These are phyloP conservation scores for Lineolata rhizophorae DNA, from an alignment of 495 filamentous ascomycete genomes.

Conservation along the genomic window DNA sequence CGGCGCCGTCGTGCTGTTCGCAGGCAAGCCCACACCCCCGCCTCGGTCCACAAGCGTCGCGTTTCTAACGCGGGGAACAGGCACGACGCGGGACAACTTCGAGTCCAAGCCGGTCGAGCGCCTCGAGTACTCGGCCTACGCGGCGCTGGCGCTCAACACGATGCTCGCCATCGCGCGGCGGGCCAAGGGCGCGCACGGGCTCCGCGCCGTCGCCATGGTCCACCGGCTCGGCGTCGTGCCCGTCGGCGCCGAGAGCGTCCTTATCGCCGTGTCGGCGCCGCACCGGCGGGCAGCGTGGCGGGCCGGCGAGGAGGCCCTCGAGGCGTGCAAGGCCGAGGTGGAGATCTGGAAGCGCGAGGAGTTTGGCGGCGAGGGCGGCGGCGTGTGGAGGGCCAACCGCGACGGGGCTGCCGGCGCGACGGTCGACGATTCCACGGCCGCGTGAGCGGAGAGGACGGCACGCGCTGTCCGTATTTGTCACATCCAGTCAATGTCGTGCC, in stretches of 20 bases:
- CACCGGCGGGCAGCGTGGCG: slow-evolving; percentile 80
- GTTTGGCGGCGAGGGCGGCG: slow-evolving; percentile 49
- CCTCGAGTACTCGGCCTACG: slow-evolving; percentile 69
- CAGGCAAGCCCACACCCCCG: slow-evolving; percentile 23
- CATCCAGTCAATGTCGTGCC: no score
- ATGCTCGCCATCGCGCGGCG: slow-evolving; percentile 43
- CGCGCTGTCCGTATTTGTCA: no score
- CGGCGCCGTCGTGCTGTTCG: slow-evolving; percentile 77
- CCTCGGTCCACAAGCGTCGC: not conserved
- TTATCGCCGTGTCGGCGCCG: slow-evolving; percentile 67
- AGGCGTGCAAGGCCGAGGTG: slow-evolving; percentile 60
- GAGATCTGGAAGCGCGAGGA: slow-evolving; percentile 96
- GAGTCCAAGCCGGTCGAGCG: slow-evolving; percentile 46
- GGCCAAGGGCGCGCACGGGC: slow-evolving; percentile 32
- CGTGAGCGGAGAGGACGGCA: no score
- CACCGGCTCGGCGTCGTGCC: slow-evolving; percentile 78
- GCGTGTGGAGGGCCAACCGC: slow-evolving; percentile 78
- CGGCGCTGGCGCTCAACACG: slow-evolving; percentile 50
- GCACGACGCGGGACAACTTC: slow-evolving; percentile 80
- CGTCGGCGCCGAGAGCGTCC: slow-evolving; percentile 75
- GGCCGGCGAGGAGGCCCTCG: slow-evolving; percentile 75
- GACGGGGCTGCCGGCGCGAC: slow-evolving; percentile 39
- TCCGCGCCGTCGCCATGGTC: slow-evolving; percentile 52
- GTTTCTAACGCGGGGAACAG: slow-evolving; percentile 15
- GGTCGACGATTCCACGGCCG: slow-evolving; percentile 10